Percentiles rank a stretch among this genome's conserved stretches.
These are phyloP conservation scores for Jamesozyma jinghongensis DNA, from an alignment of 805 yeast genomes.

Conservation along the genomic window DNA sequence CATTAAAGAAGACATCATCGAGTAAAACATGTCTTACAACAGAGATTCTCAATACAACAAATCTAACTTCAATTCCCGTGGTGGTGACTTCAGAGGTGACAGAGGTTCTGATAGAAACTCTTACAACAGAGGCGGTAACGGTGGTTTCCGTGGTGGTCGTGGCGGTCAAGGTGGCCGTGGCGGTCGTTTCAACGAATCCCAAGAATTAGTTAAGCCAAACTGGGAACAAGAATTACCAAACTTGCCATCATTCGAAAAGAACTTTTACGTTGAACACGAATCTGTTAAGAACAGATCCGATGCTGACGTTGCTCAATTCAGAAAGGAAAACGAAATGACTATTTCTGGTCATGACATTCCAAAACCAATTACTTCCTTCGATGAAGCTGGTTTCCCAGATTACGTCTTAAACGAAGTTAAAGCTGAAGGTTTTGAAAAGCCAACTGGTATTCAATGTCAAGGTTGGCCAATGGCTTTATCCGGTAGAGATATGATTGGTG, in stretches of 20 bases:
- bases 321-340: constrained; percentile 80
- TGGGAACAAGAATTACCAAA: constrained; percentile 58
- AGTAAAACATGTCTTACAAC: constrained; percentile 25
- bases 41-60: constrained; percentile 33
- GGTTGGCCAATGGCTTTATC: constrained; percentile 99
- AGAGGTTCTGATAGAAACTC: constrained; percentile 32
- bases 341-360: constrained; percentile 79
- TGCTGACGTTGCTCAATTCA: constrained; percentile 62
- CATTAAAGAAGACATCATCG: no score
- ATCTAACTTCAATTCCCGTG: constrained; percentile 32
- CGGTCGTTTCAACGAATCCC: constrained; percentile 27
- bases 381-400: constrained; percentile 97
- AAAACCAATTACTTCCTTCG: constrained; percentile 84
- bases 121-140: constrained; percentile 29
- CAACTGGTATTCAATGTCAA: constrained; percentile 97
- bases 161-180: constrained; percentile 35
- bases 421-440: constrained; percentile 85
- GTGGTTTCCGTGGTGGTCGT: constrained; percentile 18
- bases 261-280: constrained; percentile 84
- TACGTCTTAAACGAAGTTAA: constrained; percentile 84
- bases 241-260: constrained; percentile 87
- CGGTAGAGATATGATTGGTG: constrained; percentile 98
- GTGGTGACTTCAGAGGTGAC: constrained; percentile 35
- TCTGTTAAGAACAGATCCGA: constrained; percentile 67
- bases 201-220: constrained; percentile 48